Conservation (phyloP, 2,329 filamentous ascomycete genomes). For the Aspergillus bombycis region DNA sequence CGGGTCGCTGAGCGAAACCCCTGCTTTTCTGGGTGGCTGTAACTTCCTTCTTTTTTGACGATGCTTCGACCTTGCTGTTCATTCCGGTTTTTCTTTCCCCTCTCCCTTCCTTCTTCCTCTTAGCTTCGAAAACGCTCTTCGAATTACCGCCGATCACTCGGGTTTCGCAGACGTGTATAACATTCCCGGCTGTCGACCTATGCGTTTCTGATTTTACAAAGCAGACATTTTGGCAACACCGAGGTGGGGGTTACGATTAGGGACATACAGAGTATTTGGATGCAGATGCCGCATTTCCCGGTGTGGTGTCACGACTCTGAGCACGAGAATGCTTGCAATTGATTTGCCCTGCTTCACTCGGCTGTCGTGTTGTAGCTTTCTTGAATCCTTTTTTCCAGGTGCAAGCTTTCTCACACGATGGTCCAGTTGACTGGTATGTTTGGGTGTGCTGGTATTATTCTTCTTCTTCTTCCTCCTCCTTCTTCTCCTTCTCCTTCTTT, state of each 20-base stretch:
- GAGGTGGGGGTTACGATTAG: not conserved
- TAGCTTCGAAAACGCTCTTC: conserved; percentile 22
- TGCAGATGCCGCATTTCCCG: not conserved
- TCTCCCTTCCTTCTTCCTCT: not conserved
- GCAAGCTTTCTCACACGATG: not conserved
- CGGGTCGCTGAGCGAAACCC: not conserved
- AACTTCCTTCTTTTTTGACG: conserved; percentile 12
- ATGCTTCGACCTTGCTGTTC: conserved; percentile 8
- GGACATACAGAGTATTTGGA: not conserved
- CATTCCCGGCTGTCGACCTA: conserved; percentile 25
- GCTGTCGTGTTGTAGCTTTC: conserved; percentile 10
- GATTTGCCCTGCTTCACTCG: not conserved
- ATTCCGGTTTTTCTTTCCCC: not conserved
- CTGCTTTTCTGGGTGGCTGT: conserved; percentile 13
- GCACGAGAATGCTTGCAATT: not conserved
- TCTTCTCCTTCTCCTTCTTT: not conserved
- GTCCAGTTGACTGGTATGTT: not conserved
- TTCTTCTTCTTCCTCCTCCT: not conserved
- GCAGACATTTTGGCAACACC: not conserved
- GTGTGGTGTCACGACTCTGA: too few relatives aligned
- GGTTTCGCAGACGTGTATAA: conserved; percentile 27
- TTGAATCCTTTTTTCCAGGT: not conserved
- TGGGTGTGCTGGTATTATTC: not conserved
- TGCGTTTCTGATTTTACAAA: not conserved
- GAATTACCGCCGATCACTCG: conserved; percentile 26